Evolutionary conservation across 2,329 filamentous ascomycete genomes (phyloP).

Genomic region (Hypoxylon sp.): DNA sequence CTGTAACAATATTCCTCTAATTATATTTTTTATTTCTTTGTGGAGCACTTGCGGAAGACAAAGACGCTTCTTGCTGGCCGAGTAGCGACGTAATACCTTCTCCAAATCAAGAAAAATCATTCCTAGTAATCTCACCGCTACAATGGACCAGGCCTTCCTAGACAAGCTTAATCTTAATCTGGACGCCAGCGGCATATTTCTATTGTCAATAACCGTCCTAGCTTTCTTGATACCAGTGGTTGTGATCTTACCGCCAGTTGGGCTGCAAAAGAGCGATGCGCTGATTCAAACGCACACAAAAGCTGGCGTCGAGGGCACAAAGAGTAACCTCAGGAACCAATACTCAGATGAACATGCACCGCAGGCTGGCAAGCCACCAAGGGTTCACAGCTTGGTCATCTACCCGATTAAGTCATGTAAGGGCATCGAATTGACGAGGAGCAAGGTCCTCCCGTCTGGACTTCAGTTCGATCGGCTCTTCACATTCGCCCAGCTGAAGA

Average conservation of each 20-base stretch:
- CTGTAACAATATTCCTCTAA: constrained; percentile 10
- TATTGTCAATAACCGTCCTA: constrained; percentile 50
- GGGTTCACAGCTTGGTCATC: constrained; percentile 76
- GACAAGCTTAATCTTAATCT: constrained; percentile 41
- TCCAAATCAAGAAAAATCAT: constrained; percentile 6
- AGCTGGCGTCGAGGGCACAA: constrained; percentile 59
- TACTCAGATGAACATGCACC: constrained; percentile 44
- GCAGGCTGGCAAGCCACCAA: constrained; percentile 43
- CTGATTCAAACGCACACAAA: constrained; percentile 68
- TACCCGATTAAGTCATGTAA: constrained; percentile 89
- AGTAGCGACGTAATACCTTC: constrained; percentile 35
- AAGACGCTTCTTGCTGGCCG: constrained; percentile 41
- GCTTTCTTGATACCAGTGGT: constrained; percentile 69
- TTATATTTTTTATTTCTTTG: constrained; percentile 5
- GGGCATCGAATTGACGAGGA: constrained; percentile 78
- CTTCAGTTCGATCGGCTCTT: constrained; percentile 87
- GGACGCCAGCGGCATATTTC: constrained; percentile 47
- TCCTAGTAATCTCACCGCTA: constrained; percentile 27
- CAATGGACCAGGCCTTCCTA: constrained; percentile 25
- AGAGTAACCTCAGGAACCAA: constrained; percentile 57
- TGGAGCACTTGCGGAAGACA: constrained; percentile 4
- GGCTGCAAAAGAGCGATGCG: constrained; percentile 67
- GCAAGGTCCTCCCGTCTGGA: constrained; percentile 76
- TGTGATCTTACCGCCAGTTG: constrained; percentile 68
- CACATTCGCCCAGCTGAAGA: constrained; percentile 79